Base-by-base conservation (phyloP, 768 basidiomycete species). In the Nidularia pulvinata region DNA sequence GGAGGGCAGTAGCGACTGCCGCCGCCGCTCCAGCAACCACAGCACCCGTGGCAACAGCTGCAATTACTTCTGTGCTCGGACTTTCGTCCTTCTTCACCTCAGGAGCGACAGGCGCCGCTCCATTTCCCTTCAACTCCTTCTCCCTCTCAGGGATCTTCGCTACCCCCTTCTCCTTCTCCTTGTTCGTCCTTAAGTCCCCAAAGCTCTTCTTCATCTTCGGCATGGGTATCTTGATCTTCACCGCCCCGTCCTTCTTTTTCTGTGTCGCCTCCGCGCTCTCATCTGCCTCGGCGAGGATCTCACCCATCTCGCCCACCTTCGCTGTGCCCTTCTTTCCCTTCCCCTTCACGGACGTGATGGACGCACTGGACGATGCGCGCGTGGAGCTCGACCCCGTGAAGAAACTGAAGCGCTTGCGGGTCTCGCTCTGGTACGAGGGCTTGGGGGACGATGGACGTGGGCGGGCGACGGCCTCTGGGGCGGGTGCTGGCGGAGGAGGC, bases 261-360 rank as follows among this genome's bases (percentile, higher is more conserved):
- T 30, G 25, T 7, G 42, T 58, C 34, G 36, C 50, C 30, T 43
- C 53, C 47, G 54, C 50, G n/a, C 66, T 69, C 58, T 69, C 72
- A 3, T 74, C 75, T 58, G 81, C 83, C 62, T 89, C 87, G 19
- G 74, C 67, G 33, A 89, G 59, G 13, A 84, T 71, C 62, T 90
- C 89, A 7, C 89, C 89, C 80, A 88, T 77, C 70, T 91, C 89
- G 14, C 86, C 86, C 19, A 86, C 69, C 50, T 71, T 73, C 2
- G 25, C 25, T 2, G 25, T 0, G 25, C 25, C 25, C 25, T 30
- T 30, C 25, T 30, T 30, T 4, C 25, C 25, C 25, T 30, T 30
- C 25, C 25, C 68, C 65, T 55, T 55, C 67, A 45, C 45, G 66
- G 61, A 61, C 71, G 58, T 55, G 59, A 46, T 9, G 71, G 69